Evolutionary conservation across 139 green algal genomes (phyloP).

Genomic region (Chlorella sp.): DNA sequence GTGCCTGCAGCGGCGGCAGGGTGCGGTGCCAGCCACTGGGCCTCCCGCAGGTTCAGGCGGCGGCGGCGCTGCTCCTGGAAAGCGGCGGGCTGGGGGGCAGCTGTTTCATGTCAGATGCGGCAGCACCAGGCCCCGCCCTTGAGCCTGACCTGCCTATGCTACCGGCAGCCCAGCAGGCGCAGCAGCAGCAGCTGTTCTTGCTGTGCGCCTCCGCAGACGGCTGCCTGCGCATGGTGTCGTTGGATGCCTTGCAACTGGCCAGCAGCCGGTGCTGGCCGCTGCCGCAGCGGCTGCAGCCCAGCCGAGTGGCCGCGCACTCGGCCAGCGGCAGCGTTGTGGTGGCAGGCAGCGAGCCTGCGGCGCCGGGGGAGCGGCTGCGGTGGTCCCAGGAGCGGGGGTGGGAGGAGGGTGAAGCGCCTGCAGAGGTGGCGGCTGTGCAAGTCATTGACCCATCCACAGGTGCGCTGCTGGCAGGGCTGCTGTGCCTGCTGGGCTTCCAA

Average conservation of each 20-base stretch:
- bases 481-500: background rate
- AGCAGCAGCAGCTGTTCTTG: conserved; percentile 30
- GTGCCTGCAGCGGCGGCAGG: background rate
- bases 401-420: background rate
- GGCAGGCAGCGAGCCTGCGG: background rate
- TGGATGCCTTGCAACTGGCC: background rate
- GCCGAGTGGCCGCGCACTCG: background rate
- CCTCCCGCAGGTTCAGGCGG: background rate
- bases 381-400: background rate
- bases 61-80: conserved; percentile 14
- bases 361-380: background rate
- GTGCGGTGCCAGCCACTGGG: background rate
- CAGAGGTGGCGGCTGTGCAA: background rate
- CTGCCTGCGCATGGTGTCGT: conserved; percentile 23
- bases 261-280: conserved; percentile 1
- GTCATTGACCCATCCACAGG: conserved; percentile 12
- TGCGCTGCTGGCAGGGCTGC: background rate
- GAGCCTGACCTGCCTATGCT: background rate
- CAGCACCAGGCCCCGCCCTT: background rate
- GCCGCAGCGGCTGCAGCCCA: conserved; percentile 25
- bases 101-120: background rate
- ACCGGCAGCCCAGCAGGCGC: background rate
- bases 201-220: conserved; percentile 22
- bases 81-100: background rate
- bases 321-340: conserved; percentile 14